Percentiles rank a stretch among this genome's conserved stretches.
These are phyloP conservation scores for Sporisorium graminicola DNA, from an alignment of 1,284 basidiomycete species.

Conservation along the genomic window DNA sequence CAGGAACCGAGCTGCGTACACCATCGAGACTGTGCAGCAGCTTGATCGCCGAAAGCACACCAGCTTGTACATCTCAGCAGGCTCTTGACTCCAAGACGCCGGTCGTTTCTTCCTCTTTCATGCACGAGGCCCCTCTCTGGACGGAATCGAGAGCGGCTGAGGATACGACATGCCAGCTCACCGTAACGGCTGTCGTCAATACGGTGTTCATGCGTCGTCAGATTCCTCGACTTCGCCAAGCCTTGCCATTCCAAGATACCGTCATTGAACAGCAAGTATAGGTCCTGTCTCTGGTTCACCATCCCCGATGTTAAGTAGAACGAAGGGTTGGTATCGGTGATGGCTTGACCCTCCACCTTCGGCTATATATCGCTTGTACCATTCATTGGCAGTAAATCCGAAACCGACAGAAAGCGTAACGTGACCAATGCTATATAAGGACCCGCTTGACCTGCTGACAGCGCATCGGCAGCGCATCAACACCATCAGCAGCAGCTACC, in stretches of 20 bases:
- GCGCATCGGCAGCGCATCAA: too few species aligned
- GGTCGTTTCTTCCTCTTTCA: not conserved
- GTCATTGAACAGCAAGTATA: too few species aligned
- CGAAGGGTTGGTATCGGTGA: too few species aligned
- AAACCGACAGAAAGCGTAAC: too few species aligned
- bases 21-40: conserved; percentile 2
- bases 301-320: not conserved
- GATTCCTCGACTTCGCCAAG: not conserved
- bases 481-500: too few species aligned
- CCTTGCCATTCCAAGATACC: too few species aligned
- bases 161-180: too few species aligned
- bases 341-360: conserved; percentile 11
- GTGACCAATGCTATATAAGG: too few species aligned
- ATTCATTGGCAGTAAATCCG: too few species aligned
- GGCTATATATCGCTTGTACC: conserved; percentile 10
- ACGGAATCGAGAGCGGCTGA: not conserved
- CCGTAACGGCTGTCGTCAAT: not conserved
- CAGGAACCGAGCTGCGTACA: not conserved
- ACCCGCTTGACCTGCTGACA: too few species aligned
- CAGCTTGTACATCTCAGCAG: not conserved
- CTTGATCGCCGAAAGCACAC: not conserved
- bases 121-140: not conserved
- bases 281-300: not conserved
- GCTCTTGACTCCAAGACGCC: not conserved
- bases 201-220: not conserved